These are phyloP conservation scores for Auriscalpium orientale DNA, from an alignment of 768 basidiomycete species.

Conservation along the genomic window DNA sequence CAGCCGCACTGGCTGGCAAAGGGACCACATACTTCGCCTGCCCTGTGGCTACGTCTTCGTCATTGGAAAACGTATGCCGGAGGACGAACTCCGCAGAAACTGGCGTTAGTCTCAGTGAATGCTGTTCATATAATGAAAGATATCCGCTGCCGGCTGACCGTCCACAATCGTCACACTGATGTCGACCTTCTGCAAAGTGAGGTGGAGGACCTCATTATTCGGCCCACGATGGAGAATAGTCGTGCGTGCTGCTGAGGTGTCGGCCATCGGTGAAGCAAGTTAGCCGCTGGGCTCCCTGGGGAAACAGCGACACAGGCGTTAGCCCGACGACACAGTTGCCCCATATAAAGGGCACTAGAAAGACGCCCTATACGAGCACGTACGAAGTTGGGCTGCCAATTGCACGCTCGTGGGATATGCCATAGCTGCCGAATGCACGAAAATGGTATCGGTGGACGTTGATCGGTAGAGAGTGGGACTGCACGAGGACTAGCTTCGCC, in stretches of 20 bases:
- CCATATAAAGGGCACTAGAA: too few species aligned
- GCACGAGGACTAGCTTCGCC: too few species aligned
- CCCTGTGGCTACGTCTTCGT: slow-evolving; percentile 20
- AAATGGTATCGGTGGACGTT: too few species aligned
- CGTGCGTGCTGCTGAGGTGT: not conserved
- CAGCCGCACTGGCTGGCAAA: slow-evolving; percentile 45
- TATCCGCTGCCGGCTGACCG: not conserved
- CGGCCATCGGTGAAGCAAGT: too few species aligned
- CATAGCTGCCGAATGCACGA: too few species aligned
- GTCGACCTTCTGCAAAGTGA: not conserved
- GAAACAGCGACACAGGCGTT: too few species aligned
- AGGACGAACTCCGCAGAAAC: slow-evolving; percentile 1
- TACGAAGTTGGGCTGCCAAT: too few species aligned
- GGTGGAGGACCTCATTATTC: not conserved
- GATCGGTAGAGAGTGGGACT: too few species aligned
- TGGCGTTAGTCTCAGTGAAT: not conserved
- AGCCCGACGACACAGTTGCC: too few species aligned
- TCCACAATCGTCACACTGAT: not conserved
- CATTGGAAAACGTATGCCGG: not conserved
- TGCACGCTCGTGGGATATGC: too few species aligned
- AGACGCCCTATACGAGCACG: too few species aligned
- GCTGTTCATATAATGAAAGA: not conserved
- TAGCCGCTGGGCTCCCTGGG: too few species aligned
- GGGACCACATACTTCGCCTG: slow-evolving; percentile 51
- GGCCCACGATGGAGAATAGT: not conserved